Conservation (phyloP, 1,139 yeast genomes). For the Debaryomyces sp. region DNA sequence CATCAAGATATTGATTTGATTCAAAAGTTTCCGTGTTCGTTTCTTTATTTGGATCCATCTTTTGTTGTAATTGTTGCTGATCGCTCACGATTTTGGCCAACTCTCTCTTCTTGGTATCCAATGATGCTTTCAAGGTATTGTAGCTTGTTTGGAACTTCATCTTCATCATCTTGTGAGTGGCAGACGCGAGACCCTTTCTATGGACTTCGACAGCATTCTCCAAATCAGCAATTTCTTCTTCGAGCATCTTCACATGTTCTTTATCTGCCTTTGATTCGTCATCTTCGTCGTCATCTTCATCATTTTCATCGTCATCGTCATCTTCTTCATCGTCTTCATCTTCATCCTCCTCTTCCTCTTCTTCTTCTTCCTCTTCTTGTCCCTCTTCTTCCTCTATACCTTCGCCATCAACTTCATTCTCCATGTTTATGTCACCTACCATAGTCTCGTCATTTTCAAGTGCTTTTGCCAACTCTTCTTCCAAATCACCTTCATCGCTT, state of each 20-base stretch:
- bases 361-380: conserved; percentile 6
- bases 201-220: conserved; percentile 80
- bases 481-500: conserved; percentile 31
- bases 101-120: conserved; percentile 80
- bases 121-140: conserved; percentile 75
- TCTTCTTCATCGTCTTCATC: conserved; percentile 35
- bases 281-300: conserved; percentile 30
- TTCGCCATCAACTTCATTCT: conserved; percentile 17
- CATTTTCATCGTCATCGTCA: conserved; percentile 31
- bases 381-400: conserved; percentile 12
- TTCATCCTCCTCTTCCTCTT: conserved; percentile 5
- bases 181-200: conserved; percentile 70
- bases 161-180: conserved; percentile 85
- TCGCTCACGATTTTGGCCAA: conserved; percentile 44
- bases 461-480: conserved; percentile 46
- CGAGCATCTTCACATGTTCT: conserved; percentile 75
- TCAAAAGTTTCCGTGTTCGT: conserved; percentile 26
- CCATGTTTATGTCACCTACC: conserved; percentile 11
- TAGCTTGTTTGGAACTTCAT: conserved; percentile 86
- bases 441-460: conserved; percentile 24
- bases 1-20: conserved; percentile 26
- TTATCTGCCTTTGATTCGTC: conserved; percentile 38
- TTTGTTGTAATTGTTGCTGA: conserved; percentile 22
- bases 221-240: conserved; percentile 84
- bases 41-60: conserved; percentile 24